Percentiles rank a stretch among this genome's conserved stretches.
phyloP scores from a whole-genome alignment of 2,329 filamentous ascomycete genomes.

The Acrocalymma vagum region DNA sequence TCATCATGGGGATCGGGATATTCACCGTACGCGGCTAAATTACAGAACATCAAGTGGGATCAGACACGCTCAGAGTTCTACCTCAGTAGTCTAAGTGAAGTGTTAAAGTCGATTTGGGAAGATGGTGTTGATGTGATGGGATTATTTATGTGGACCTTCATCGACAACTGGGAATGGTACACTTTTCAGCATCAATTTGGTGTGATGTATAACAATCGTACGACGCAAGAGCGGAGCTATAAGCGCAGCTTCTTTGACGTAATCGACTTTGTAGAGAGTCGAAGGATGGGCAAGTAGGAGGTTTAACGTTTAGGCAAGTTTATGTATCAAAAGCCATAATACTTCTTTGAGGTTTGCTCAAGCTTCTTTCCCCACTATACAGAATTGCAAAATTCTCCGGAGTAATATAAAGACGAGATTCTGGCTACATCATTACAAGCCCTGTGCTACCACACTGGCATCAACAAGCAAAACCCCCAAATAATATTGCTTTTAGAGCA shows the following conservation, averaged over 20 bases:
- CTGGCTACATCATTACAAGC: too few relatives aligned
- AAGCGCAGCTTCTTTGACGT: conserved; percentile 69
- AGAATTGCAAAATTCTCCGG: too few relatives aligned
- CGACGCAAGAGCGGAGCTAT: conserved; percentile 59
- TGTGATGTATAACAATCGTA: conserved; percentile 64
- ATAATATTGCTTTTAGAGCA: too few relatives aligned
- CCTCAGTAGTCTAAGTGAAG: conserved; percentile 62
- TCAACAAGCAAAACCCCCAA: too few relatives aligned
- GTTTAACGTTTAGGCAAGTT: too few relatives aligned
- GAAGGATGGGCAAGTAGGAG: conserved; percentile 16
- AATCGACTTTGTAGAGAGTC: conserved; percentile 59
- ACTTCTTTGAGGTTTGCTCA: neutral
- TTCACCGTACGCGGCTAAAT: conserved; percentile 57
- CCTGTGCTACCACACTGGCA: too few relatives aligned
- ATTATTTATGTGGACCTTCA: conserved; percentile 61
- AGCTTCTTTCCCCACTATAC: too few relatives aligned
- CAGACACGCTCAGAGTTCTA: conserved; percentile 64
- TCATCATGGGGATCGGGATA: conserved; percentile 60
- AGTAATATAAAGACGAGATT: too few relatives aligned
- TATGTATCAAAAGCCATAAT: conserved; percentile 46
- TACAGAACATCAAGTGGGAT: conserved; percentile 63
- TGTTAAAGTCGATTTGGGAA: conserved; percentile 64
- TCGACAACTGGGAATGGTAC: conserved; percentile 67
- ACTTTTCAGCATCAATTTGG: conserved; percentile 61
- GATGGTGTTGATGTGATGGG: conserved; percentile 65